These are phyloP conservation scores for Saccharum officinarum DNA, from an alignment of 176 grass and related monocot genomes.

Conservation along the genomic window DNA sequence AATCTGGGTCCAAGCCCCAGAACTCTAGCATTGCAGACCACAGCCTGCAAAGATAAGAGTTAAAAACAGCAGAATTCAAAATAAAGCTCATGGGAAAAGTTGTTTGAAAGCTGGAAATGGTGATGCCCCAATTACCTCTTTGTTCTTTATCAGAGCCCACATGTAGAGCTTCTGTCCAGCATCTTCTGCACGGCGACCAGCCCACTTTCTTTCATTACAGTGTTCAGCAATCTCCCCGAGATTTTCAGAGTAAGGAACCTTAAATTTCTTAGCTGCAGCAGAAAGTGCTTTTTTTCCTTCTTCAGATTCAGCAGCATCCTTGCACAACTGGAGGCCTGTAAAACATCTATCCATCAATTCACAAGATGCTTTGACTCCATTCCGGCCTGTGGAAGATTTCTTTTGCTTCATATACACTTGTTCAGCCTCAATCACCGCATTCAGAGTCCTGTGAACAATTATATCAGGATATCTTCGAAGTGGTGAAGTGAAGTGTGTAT, in stretches of 20 bases:
- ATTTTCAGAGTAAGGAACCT: constrained; percentile 56
- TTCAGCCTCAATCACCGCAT: constrained; percentile 82
- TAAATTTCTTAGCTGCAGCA: constrained; percentile 63
- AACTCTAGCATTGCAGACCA: constrained; percentile 76
- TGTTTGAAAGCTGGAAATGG: background rate
- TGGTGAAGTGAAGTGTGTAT: constrained; percentile 96
- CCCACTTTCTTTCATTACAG: constrained; percentile 88
- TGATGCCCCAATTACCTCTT: constrained; percentile 55
- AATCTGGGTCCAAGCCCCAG: constrained; percentile 91
- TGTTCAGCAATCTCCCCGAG: constrained; percentile 73
- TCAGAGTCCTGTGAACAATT: constrained; percentile 88
- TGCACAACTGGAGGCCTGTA: constrained; percentile 70
- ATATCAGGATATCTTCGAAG: constrained; percentile 95
- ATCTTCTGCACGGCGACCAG: constrained; percentile 80
- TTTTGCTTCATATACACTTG: constrained; percentile 64
- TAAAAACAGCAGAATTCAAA: constrained; percentile 14
- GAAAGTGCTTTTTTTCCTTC: constrained; percentile 68
- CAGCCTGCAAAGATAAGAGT: constrained; percentile 49
- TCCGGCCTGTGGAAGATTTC: constrained; percentile 14
- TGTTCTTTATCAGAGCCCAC: constrained; percentile 88
- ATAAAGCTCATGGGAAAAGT: background rate
- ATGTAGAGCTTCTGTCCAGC: constrained; percentile 84
- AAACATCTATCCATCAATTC: constrained; percentile 53
- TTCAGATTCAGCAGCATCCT: constrained; percentile 70
- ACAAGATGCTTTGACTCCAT: constrained; percentile 33